These are phyloP conservation scores for Daedaleopsis sinensis DNA, from an alignment of 768 basidiomycete genomes.

Conservation along the genomic window DNA sequence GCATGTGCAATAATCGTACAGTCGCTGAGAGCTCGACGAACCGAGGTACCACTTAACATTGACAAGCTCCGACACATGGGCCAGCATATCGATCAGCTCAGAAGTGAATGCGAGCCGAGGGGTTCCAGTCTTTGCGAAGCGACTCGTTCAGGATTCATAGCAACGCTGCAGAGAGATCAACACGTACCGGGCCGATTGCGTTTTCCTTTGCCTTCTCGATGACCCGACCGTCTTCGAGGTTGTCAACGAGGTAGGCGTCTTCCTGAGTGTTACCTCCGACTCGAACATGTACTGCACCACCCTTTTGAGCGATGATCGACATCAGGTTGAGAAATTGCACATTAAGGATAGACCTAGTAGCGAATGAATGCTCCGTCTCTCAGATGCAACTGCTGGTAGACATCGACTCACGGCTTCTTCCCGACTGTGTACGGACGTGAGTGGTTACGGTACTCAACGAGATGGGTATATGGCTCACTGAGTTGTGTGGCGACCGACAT, in stretches of 20 bases:
- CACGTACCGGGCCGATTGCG: slow-evolving; percentile 40
- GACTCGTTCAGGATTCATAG: neutral
- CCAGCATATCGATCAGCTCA: slow-evolving; percentile 52
- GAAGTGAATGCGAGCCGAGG: slow-evolving; percentile 49
- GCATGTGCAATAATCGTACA: neutral
- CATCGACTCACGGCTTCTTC: slow-evolving; percentile 46
- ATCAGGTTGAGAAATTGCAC: slow-evolving; percentile 51
- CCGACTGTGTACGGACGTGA: slow-evolving; percentile 43
- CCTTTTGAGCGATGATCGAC: slow-evolving; percentile 45
- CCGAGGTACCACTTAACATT: slow-evolving; percentile 51
- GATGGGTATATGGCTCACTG: slow-evolving; percentile 42
- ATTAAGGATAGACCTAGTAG: slow-evolving; percentile 41
- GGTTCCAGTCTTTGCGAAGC: slow-evolving; percentile 46
- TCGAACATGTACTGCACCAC: slow-evolving; percentile 39
- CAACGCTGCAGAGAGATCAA: neutral
- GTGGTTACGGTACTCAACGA: neutral
- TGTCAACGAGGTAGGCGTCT: slow-evolving; percentile 36
- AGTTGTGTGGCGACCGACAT: slow-evolving; percentile 70
- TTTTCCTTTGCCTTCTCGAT: slow-evolving; percentile 26
- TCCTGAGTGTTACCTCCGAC: slow-evolving; percentile 57
- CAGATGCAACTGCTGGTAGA: neutral
- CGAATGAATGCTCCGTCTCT: neutral
- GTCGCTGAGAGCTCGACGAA: slow-evolving; percentile 8
- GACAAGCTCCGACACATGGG: slow-evolving; percentile 45
- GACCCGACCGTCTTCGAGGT: slow-evolving; percentile 22